Percentiles rank a stretch among this genome's conserved stretches.
Evolutionary conservation across 768 basidiomycete genomes (phyloP).

Genomic region (Mycena haematopus): DNA sequence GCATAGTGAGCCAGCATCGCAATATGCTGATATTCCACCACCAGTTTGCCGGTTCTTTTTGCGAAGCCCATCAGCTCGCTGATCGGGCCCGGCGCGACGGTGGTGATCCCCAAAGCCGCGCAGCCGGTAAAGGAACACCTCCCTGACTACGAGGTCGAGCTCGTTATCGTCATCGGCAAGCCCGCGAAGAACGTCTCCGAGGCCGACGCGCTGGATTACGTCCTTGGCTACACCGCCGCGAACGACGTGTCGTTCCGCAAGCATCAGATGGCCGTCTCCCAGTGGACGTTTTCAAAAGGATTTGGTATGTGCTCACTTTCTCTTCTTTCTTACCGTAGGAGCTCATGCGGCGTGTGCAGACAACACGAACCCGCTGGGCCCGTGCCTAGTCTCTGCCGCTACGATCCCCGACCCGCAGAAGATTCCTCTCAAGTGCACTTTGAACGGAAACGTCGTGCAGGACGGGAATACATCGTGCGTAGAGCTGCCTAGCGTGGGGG

Average conservation of each 20-base stretch:
- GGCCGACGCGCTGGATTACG: constrained; percentile 83
- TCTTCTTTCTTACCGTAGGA: not conserved
- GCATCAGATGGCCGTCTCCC: constrained; percentile 79
- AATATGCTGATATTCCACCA: not conserved
- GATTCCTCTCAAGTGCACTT: constrained; percentile 62
- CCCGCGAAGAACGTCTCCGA: constrained; percentile 80
- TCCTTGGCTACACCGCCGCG: constrained; percentile 81
- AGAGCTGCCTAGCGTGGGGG: not conserved
- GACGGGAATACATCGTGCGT: constrained; percentile 81
- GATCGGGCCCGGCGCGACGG: constrained; percentile 71
- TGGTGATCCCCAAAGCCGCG: constrained; percentile 68
- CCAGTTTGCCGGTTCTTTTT: constrained; percentile 75
- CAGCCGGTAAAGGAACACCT: constrained; percentile 75
- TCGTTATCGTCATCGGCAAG: constrained; percentile 85
- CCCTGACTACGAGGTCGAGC: constrained; percentile 84
- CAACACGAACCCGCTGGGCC: constrained; percentile 79
- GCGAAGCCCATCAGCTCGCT: constrained; percentile 78
- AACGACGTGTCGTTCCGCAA: constrained; percentile 87
- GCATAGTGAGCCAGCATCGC: not conserved
- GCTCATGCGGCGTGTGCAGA: constrained; percentile 42
- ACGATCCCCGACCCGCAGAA: constrained; percentile 71
- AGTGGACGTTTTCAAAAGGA: constrained; percentile 89
- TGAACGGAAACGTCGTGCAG: constrained; percentile 76
- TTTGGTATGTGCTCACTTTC: constrained; percentile 59
- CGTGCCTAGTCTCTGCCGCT: constrained; percentile 74